These are phyloP conservation scores for Paramecium biaurelia DNA, from an alignment of 73 alveolate species.

Conservation along the genomic window DNA sequence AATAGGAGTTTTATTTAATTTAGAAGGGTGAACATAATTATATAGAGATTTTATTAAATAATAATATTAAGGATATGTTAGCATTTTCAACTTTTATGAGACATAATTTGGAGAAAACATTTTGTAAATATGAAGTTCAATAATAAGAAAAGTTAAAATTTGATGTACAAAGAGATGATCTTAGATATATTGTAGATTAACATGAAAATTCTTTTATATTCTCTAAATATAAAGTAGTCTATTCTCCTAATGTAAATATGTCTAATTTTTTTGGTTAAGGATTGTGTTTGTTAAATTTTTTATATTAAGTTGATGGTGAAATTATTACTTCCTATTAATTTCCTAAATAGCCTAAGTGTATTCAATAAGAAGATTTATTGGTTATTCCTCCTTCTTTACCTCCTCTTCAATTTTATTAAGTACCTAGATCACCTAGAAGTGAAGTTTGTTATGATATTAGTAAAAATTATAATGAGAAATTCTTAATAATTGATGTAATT, in stretches of 20 bases:
- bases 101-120: background rate
- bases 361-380: background rate
- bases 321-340: background rate
- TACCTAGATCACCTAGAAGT: background rate
- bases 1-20: background rate
- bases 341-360: background rate
- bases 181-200: background rate
- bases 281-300: background rate
- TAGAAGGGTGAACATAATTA: background rate
- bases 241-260: background rate
- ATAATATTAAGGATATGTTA: background rate
- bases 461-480: background rate
- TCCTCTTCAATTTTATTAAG: background rate
- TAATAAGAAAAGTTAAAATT: background rate
- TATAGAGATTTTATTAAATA: background rate
- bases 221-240: background rate
- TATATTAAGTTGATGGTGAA: background rate
- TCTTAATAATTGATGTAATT: background rate
- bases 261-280: conserved; percentile 1
- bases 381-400: background rate
- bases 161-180: background rate
- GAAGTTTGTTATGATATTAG: background rate
- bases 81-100: background rate
- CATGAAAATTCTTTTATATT: background rate
- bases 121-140: background rate